Evolutionary conservation across 164 flowering plant species (phyloP).

Genomic region (Protea cynaroides): DNA sequence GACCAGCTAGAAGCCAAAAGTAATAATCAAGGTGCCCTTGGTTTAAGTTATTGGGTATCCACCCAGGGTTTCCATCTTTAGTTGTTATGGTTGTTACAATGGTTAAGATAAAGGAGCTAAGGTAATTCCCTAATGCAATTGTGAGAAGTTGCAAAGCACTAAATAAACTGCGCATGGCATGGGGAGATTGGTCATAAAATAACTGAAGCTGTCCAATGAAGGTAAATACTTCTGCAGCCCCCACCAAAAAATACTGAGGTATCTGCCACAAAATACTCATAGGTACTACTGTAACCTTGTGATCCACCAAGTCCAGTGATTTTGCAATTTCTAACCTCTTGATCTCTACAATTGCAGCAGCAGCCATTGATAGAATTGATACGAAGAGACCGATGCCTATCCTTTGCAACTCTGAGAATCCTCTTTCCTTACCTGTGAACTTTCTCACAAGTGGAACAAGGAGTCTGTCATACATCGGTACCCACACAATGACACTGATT

Average conservation of each 20-base stretch:
- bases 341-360: constrained; percentile 78
- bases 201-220: constrained; percentile 72
- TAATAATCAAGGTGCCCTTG: constrained; percentile 68
- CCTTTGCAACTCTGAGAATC: constrained; percentile 77
- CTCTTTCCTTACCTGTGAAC: constrained; percentile 68
- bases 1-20: constrained; percentile 69
- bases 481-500: constrained; percentile 79
- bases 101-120: constrained; percentile 59
- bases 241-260: constrained; percentile 71
- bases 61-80: constrained; percentile 44
- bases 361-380: constrained; percentile 63
- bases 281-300: constrained; percentile 44
- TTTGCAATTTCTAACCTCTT: constrained; percentile 46
- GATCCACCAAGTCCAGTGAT: constrained; percentile 39
- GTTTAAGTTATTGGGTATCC: constrained; percentile 70
- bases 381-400: constrained; percentile 86
- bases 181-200: constrained; percentile 79
- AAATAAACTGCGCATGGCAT: constrained; percentile 73
- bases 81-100: constrained; percentile 50
- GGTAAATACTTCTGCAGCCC: constrained; percentile 61
- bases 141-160: constrained; percentile 57
- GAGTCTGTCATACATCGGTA: constrained; percentile 67
- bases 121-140: constrained; percentile 51
- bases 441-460: constrained; percentile 70
- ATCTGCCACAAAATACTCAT: constrained; percentile 67